A percentile compares a stretch with the other conserved stretches of the same genome.
Conservation (phyloP, 1,139 yeast species). For the Suhomyces coccinellae region DNA sequence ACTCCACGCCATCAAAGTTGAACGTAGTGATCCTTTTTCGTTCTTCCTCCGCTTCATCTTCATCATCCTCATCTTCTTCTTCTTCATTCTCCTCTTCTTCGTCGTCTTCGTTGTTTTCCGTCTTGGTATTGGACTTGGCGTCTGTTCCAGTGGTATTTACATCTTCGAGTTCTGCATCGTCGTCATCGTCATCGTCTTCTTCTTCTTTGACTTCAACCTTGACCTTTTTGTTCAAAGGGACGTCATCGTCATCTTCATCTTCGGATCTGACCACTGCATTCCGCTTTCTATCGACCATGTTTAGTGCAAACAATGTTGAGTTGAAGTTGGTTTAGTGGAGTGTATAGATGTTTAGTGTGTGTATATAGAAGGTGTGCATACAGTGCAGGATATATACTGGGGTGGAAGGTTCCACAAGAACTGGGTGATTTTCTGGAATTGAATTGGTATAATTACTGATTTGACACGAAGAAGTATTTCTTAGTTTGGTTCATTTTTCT, state of each 20-base stretch:
- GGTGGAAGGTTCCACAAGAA: too few relatives aligned
- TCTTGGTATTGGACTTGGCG: slow-evolving; percentile 12
- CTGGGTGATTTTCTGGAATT: too few relatives aligned
- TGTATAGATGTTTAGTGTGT: neutral
- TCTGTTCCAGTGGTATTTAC: slow-evolving; percentile 13
- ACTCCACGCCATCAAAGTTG: slow-evolving; percentile 70
- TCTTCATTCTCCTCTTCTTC: slow-evolving; percentile 19
- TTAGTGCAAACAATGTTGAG: neutral
- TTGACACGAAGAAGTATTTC: too few relatives aligned
- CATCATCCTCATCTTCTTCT: slow-evolving; percentile 46
- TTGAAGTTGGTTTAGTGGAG: neutral
- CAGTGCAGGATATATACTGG: too few relatives aligned
- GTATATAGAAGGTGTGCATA: too few relatives aligned
- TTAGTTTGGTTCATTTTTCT: too few relatives aligned
- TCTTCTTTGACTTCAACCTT: slow-evolving; percentile 19
- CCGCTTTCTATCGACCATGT: slow-evolving; percentile 38
- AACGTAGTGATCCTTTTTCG: slow-evolving; percentile 45
- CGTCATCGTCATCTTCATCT: slow-evolving; percentile 34
- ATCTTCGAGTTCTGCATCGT: slow-evolving; percentile 16
- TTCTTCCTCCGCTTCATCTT: slow-evolving; percentile 54
- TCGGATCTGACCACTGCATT: slow-evolving; percentile 22
- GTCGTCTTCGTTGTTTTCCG: slow-evolving; percentile 18
- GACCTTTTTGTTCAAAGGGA: slow-evolving; percentile 36
- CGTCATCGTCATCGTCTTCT: slow-evolving; percentile 16
- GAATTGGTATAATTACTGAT: too few relatives aligned